phyloP scores from a whole-genome alignment of 2,329 filamentous ascomycete genomes.

The Penicillium sp. region DNA sequence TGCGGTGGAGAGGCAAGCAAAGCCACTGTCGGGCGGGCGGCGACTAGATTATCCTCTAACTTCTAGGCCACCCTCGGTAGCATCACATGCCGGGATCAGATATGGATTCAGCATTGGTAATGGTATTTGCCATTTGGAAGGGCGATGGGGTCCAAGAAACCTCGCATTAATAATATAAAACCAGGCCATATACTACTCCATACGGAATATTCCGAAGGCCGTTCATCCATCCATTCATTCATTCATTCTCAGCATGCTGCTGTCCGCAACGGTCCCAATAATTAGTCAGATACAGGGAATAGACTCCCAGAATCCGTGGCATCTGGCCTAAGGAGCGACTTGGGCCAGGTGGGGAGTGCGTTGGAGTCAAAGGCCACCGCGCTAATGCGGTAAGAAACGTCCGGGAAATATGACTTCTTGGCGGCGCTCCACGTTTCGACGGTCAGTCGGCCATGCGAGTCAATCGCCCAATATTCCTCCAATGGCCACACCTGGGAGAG shows the following conservation, averaged over 20 bases:
- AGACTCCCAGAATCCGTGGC: neutral
- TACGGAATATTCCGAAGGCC: slow-evolving; percentile 3
- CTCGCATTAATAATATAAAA: neutral
- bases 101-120: neutral
- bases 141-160: neutral
- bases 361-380: neutral
- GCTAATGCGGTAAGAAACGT: slow-evolving; percentile 2
- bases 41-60: neutral
- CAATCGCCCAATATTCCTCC: neutral
- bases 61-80: neutral
- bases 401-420: slow-evolving; percentile 10
- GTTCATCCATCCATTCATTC: too few species aligned
- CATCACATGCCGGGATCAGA: slow-evolving; percentile 8
- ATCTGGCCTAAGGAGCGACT: neutral
- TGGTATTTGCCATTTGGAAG: neutral
- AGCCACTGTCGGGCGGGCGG: slow-evolving; percentile 3
- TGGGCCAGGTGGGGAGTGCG: neutral
- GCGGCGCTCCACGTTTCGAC: slow-evolving; percentile 2
- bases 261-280: neutral
- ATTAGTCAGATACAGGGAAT: neutral
- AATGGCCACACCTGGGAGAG: neutral
- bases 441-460: slow-evolving; percentile 2
- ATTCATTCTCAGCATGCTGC: neutral
- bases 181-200: slow-evolving; percentile 1
- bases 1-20: slow-evolving; percentile 5